Evolutionary conservation across 345 rosid genomes (phyloP).

Genomic region (Arabidopsis arenosa): DNA sequence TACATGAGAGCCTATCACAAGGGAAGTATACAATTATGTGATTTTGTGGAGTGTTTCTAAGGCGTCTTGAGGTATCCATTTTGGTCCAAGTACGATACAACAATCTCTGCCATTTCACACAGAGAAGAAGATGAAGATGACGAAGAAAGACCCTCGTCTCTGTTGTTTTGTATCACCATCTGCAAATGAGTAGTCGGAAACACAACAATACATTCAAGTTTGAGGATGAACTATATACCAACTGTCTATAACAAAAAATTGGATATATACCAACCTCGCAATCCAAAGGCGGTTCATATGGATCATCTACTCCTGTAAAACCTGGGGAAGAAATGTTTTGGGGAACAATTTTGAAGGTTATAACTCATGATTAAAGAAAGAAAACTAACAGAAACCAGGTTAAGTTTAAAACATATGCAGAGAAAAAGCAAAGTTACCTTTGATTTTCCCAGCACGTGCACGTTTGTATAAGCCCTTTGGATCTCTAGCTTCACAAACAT

Average conservation of each 20-base stretch:
- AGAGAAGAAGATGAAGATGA: slow-evolving; percentile 48
- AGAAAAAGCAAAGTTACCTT: slow-evolving; percentile 49
- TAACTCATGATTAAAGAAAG: not conserved
- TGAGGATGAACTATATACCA: not conserved
- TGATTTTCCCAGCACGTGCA: slow-evolving; percentile 81
- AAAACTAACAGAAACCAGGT: not conserved
- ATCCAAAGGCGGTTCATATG: slow-evolving; percentile 70
- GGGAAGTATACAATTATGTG: not conserved
- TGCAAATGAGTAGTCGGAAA: slow-evolving; percentile 44
- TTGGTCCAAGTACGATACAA: slow-evolving; percentile 67
- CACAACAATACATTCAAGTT: not conserved
- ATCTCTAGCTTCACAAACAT: slow-evolving; percentile 74
- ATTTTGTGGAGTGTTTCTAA: slow-evolving; percentile 30
- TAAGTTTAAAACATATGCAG: not conserved
- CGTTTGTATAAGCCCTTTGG: slow-evolving; percentile 83
- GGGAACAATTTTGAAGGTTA: not conserved
- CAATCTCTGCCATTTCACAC: slow-evolving; percentile 65
- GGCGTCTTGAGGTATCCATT: slow-evolving; percentile 66
- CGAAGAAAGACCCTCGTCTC: slow-evolving; percentile 40
- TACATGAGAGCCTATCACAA: slow-evolving; percentile 12
- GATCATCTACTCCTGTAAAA: slow-evolving; percentile 82
- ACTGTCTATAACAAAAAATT: not conserved
- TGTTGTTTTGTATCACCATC: slow-evolving; percentile 61
- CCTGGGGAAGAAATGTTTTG: slow-evolving; percentile 45
- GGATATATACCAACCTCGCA: slow-evolving; percentile 57